Evolutionary conservation across 768 basidiomycete species (phyloP).

Genomic region (Trichaptum fuscoviolaceum): DNA sequence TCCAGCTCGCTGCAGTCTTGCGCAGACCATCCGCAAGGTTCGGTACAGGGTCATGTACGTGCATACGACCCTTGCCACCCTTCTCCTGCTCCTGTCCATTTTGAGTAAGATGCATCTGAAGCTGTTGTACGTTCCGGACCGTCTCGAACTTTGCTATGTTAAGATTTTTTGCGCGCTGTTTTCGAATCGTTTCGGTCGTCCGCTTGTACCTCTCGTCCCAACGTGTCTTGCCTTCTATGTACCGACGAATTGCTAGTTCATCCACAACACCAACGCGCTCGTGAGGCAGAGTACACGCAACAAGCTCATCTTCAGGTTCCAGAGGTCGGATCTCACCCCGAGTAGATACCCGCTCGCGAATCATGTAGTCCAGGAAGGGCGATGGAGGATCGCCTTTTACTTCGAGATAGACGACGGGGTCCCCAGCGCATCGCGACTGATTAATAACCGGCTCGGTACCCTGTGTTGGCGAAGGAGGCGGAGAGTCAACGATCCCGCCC

Average conservation of each 20-base stretch:
- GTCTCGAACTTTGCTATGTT: slow-evolving; percentile 62
- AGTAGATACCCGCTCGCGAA: slow-evolving; percentile 85
- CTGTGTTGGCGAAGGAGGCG: not conserved
- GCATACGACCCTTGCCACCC: slow-evolving; percentile 8
- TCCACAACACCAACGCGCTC: slow-evolving; percentile 71
- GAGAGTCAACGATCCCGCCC: not conserved
- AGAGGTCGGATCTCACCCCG: slow-evolving; percentile 78
- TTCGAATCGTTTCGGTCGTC: slow-evolving; percentile 54
- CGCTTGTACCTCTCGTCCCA: slow-evolving; percentile 68
- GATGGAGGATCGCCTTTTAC: slow-evolving; percentile 1
- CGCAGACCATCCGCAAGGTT: slow-evolving; percentile 18
- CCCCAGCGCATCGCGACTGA: not conserved
- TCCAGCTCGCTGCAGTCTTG: slow-evolving; percentile 53
- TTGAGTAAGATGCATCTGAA: slow-evolving; percentile 34
- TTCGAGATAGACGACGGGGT: not conserved
- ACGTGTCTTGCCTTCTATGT: slow-evolving; percentile 50
- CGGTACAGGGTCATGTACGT: not conserved
- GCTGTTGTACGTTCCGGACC: slow-evolving; percentile 43
- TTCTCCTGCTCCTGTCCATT: slow-evolving; percentile 18
- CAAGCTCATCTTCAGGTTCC: slow-evolving; percentile 63
- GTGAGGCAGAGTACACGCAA: slow-evolving; percentile 57
- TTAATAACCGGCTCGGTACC: not conserved
- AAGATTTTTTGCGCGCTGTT: slow-evolving; percentile 58
- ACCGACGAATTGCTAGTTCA: slow-evolving; percentile 73
- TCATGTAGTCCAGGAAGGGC: slow-evolving; percentile 58